Evolutionary conservation across 2,329 filamentous ascomycete species (phyloP), one percentile per base, ranked within the genome.

Genomic region (Didymella keratinophila): DNA sequence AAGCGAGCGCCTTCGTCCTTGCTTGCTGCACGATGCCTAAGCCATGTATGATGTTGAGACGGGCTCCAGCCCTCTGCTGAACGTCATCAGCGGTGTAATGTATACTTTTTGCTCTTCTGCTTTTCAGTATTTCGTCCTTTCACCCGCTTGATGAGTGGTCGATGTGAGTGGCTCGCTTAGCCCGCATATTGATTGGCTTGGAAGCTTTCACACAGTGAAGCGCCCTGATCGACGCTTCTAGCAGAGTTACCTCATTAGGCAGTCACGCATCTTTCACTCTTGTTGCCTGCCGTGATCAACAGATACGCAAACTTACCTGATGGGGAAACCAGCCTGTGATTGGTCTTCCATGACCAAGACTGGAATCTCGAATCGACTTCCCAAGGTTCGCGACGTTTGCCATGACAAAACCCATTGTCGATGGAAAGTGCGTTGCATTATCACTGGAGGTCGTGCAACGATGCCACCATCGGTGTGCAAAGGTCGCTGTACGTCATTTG

Each of bases 401-500:
- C 41, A 28, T 36, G 28, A 44, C 16, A 36, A 12, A 20, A 4
- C 8, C n/a, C 11, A 28, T 20, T 27, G 4, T 21, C 30, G 41
- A 32, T 8, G 5, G 7, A 6, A 20, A 52, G 16, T 39, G 11
- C 42, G 8, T 30, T 43, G 21, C 37, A n/a, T 56, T 45, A 39
- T 56, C 39, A 23, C 37, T 43, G 6, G 30, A 28, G 10, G 39
- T 25, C 14, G 45, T 50, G 30, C n/a, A 41, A 37, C 23, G 25
- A 30, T 2, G 23, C 28, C 20, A n/a, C n/a, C 20, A 6, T 49
- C 18, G 11, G 21, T 34, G 10, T 9, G 27, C 9, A 21, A 14
- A 36, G 6, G 14, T 21, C 36, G 9, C 11, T 45, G 25, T 39
- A 45, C 49, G 56, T 49, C 56, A 58, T 48, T 28, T 36, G 25